A percentile compares a stretch with the other conserved stretches of the same genome.
Evolutionary conservation across 345 rosid species (phyloP).

Genomic region (Sonneratia alba): DNA sequence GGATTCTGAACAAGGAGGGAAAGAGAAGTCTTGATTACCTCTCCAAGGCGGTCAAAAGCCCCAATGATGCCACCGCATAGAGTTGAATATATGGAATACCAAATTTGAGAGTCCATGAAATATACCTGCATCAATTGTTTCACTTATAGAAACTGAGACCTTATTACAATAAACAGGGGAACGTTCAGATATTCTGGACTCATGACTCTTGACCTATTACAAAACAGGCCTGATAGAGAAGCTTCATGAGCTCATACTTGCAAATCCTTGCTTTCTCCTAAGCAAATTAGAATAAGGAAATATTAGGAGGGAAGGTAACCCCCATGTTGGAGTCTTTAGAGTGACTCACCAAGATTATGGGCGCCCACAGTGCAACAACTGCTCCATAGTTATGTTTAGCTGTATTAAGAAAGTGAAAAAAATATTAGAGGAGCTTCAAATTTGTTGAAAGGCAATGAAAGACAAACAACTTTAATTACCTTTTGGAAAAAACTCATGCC

Average conservation of each 20-base stretch:
- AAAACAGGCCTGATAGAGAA: background rate
- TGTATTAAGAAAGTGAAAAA: slow-evolving; percentile 22
- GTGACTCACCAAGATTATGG: slow-evolving; percentile 54
- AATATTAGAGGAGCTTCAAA: slow-evolving; percentile 2
- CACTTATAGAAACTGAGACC: slow-evolving; percentile 1
- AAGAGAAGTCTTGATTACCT: slow-evolving; percentile 31
- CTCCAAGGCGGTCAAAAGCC: slow-evolving; percentile 94
- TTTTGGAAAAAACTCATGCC: slow-evolving; percentile 90
- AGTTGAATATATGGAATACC: slow-evolving; percentile 88
- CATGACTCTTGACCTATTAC: background rate
- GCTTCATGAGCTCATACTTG: background rate
- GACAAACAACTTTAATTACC: slow-evolving; percentile 32
- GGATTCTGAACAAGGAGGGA: background rate
- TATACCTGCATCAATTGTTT: slow-evolving; percentile 43
- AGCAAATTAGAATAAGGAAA: background rate
- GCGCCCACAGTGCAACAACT: slow-evolving; percentile 71
- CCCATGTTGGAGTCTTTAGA: background rate
- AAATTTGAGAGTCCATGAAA: slow-evolving; percentile 93
- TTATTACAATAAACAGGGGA: background rate
- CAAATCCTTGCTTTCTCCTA: background rate
- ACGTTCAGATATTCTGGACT: background rate
- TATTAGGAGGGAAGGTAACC: background rate
- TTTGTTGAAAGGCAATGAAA: slow-evolving; percentile 6
- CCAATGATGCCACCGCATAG: slow-evolving; percentile 85
- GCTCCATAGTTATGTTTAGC: slow-evolving; percentile 71